Evolutionary conservation across 2,329 filamentous ascomycete genomes (phyloP).

Genomic region (Leptosphaerulina australis): DNA sequence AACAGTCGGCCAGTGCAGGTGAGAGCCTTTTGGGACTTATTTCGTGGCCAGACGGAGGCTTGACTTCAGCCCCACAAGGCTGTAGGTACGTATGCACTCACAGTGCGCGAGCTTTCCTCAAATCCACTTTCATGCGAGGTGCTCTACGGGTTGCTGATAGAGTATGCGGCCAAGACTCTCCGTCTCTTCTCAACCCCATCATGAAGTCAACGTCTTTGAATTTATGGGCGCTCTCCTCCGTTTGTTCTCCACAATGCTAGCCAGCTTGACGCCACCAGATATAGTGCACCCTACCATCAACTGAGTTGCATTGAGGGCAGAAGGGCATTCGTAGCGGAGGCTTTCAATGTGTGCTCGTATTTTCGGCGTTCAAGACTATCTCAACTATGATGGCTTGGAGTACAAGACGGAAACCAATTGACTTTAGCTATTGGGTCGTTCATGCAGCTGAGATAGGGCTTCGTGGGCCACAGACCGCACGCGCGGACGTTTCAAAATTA

Average conservation of each 20-base stretch:
- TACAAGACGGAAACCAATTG: background rate
- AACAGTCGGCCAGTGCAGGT: background rate
- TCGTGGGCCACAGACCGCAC: background rate
- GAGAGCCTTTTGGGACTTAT: background rate
- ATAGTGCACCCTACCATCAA: background rate
- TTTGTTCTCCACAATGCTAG: conserved; percentile 9
- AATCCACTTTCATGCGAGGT: background rate
- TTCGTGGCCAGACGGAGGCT: background rate
- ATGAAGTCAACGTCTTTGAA: conserved; percentile 1
- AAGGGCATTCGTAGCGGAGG: too few relatives aligned
- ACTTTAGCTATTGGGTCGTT: background rate
- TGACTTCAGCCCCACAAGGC: background rate
- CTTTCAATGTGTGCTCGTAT: background rate
- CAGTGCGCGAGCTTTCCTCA: background rate
- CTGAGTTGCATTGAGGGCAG: background rate
- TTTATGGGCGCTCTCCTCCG: conserved; percentile 1
- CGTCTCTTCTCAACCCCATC: background rate
- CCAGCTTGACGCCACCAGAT: conserved; percentile 8
- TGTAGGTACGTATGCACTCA: background rate
- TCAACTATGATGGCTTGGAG: background rate
- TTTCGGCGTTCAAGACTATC: background rate
- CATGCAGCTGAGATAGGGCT: background rate
- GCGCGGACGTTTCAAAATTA: background rate
- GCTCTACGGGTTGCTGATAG: background rate
- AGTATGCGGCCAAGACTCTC: background rate